A percentile compares a stretch with the other conserved stretches of the same genome.
phyloP scores from a whole-genome alignment of 495 filamentous ascomycete species.

The Xylaria nigripes region DNA sequence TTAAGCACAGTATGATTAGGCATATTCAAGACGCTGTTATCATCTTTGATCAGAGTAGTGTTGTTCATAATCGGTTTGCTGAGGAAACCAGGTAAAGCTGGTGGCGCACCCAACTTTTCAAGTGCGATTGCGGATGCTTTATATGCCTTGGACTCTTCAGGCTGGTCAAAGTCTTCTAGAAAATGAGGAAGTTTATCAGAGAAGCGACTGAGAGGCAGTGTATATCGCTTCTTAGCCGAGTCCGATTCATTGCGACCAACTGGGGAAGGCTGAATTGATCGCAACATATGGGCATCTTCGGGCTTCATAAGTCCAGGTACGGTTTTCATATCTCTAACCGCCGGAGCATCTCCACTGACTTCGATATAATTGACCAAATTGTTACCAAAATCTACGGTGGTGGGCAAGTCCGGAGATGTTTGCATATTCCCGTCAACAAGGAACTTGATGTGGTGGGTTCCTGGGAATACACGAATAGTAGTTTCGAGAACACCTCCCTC shows the following conservation, averaged over 20 bases:
- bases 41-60: slow-evolving; percentile 85
- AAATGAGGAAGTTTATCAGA: slow-evolving; percentile 68
- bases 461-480: slow-evolving; percentile 72
- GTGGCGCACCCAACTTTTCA: slow-evolving; percentile 70
- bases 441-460: slow-evolving; percentile 95
- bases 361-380: slow-evolving; percentile 97
- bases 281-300: slow-evolving; percentile 21
- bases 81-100: slow-evolving; percentile 81
- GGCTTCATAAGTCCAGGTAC: slow-evolving; percentile 23
- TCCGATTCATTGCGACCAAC: slow-evolving; percentile 30
- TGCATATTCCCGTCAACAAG: slow-evolving; percentile 90
- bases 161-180: slow-evolving; percentile 73
- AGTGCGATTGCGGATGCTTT: slow-evolving; percentile 59
- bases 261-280: slow-evolving; percentile 26
- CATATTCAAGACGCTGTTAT: slow-evolving; percentile 90
- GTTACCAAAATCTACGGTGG: slow-evolving; percentile 93
- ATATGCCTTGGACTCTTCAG: slow-evolving; percentile 65
- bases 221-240: slow-evolving; percentile 32
- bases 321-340: slow-evolving; percentile 16
- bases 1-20: slow-evolving; percentile 97
- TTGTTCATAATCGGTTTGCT: slow-evolving; percentile 92
- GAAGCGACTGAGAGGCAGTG: slow-evolving; percentile 43
- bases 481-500: slow-evolving; percentile 57
- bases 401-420: slow-evolving; percentile 76
- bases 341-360: slow-evolving; percentile 57